Base-by-base conservation (phyloP, 1,284 basidiomycete species). In the Ganoderma boninense region DNA sequence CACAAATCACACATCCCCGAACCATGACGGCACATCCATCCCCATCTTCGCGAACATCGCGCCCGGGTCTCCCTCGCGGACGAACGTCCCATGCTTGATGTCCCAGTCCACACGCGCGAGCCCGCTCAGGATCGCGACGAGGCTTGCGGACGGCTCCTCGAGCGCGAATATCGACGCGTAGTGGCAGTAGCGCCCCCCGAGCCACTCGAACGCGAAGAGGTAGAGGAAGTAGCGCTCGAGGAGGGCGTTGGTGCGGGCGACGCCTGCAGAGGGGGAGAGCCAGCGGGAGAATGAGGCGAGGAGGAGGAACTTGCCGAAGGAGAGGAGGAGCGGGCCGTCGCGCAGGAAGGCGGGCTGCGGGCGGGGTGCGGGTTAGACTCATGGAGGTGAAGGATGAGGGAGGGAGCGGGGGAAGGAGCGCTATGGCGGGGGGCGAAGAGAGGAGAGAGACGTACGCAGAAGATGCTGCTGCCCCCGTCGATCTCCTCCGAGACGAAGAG, bases 401-500 rank as follows among this genome's bases (percentile, higher is more conserved):
- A 32, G 16, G 6, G 29, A 3, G 26, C 7, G 8, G 26, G 13
- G 59, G 38, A 14, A 10, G 35, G n/a, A 2, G 56, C 14, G 20
- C 29, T 2, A 32, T 32, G 29, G 29, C 29, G 29, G 29, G 29
- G 29, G 29, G 29, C 29, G 29, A 32, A 32, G 29, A 4, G 29
- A 32, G 29, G 29, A 32, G 29, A 32, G 4, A 57, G 29, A 40
- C 59, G n/a, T 23, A 62, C 60, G 6, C 60, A 23, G 40, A 62
- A 13, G 20, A 62, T 8, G n/a, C 60, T 29, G 23, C 26, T 26
- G 6, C 40, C 13, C 1, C 40, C 13, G 3, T 43, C 40, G 60
- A 62, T 40, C 40, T 62, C 23, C 60, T 62, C 60, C 14, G 60
- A n/a, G 11, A 62, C 20, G 60, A 62, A 62, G n/a, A 62, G 60